phyloP scores from a whole-genome alignment of 495 filamentous ascomycete species.

The Bacidia gigantensis region DNA sequence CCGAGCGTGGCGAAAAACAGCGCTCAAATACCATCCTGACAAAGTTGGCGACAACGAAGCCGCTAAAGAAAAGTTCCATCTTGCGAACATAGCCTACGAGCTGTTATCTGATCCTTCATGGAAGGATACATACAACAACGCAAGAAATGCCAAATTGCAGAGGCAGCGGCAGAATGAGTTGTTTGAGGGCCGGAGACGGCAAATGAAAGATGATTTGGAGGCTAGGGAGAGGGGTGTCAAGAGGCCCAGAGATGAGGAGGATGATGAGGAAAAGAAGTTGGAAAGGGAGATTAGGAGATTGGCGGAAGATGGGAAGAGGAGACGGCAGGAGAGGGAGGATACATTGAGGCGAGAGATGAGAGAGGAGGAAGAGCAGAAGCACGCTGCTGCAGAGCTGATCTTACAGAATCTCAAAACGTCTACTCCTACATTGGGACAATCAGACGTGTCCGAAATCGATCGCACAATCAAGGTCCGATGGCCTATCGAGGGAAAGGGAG shows the following conservation, averaged over 20 bases:
- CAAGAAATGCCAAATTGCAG: slow-evolving; percentile 45
- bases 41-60: slow-evolving; percentile 43
- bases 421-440: not conserved
- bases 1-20: slow-evolving; percentile 74
- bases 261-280: slow-evolving; percentile 43
- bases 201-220: slow-evolving; percentile 69
- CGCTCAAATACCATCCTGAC: slow-evolving; percentile 85
- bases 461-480: slow-evolving; percentile 47
- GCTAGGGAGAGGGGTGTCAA: slow-evolving; percentile 37
- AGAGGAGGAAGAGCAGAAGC: slow-evolving; percentile 27
- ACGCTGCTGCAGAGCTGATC: slow-evolving; percentile 13
- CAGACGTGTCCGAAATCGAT: slow-evolving; percentile 38
- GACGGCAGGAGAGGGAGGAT: slow-evolving; percentile 37
- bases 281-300: slow-evolving; percentile 47
- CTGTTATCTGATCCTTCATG: slow-evolving; percentile 49
- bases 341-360: slow-evolving; percentile 28
- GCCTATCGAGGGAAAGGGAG: slow-evolving; percentile 33
- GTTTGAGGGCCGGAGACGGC: slow-evolving; percentile 50
- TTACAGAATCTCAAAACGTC: not conserved
- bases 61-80: slow-evolving; percentile 59
- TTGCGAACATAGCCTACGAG: slow-evolving; percentile 59
- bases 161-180: slow-evolving; percentile 49
- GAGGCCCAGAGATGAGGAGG: slow-evolving; percentile 30
- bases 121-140: slow-evolving; percentile 55
- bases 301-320: slow-evolving; percentile 48